phyloP scores from a whole-genome alignment of 108 stramenopile genomes.

The Nitzschia sp. region DNA sequence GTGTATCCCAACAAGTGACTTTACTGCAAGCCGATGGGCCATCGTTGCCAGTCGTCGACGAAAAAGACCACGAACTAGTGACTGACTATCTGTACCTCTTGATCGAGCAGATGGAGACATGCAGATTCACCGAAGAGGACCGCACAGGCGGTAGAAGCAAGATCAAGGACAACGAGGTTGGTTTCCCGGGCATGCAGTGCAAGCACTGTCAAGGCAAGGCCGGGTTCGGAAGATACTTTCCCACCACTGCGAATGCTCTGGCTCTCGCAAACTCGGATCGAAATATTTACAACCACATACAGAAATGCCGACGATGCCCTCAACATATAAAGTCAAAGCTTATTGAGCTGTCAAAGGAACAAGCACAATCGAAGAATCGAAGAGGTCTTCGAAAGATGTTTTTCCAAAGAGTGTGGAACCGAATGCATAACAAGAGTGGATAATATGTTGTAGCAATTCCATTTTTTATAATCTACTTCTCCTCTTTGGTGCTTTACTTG shows the following conservation, averaged over 20 bases:
- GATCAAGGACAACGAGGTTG: conserved; percentile 55
- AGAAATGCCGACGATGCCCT: conserved; percentile 71
- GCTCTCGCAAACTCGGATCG: conserved; percentile 74
- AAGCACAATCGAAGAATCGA: conserved; percentile 47
- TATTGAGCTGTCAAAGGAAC: conserved; percentile 35
- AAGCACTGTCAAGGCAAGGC: conserved; percentile 73
- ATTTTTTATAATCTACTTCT: no score
- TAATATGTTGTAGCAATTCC: no score
- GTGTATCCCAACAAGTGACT: background rate
- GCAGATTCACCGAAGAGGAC: conserved; percentile 79
- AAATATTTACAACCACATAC: conserved; percentile 72
- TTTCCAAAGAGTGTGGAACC: conserved; percentile 46
- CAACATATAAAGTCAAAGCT: conserved; percentile 45
- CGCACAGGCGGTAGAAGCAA: conserved; percentile 69
- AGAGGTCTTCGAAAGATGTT: conserved; percentile 60
- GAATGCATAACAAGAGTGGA: conserved; percentile 15
- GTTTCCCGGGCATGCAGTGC: conserved; percentile 79
- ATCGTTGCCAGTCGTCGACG: conserved; percentile 20
- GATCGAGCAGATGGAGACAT: conserved; percentile 78
- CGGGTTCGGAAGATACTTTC: conserved; percentile 82
- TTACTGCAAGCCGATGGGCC: background rate
- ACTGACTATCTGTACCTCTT: conserved; percentile 60
- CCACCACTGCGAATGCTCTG: conserved; percentile 60
- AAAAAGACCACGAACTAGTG: conserved; percentile 35
- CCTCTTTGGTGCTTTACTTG: no score